phyloP scores from a whole-genome alignment of 1,284 basidiomycete genomes.

The Vanrija sp. region DNA sequence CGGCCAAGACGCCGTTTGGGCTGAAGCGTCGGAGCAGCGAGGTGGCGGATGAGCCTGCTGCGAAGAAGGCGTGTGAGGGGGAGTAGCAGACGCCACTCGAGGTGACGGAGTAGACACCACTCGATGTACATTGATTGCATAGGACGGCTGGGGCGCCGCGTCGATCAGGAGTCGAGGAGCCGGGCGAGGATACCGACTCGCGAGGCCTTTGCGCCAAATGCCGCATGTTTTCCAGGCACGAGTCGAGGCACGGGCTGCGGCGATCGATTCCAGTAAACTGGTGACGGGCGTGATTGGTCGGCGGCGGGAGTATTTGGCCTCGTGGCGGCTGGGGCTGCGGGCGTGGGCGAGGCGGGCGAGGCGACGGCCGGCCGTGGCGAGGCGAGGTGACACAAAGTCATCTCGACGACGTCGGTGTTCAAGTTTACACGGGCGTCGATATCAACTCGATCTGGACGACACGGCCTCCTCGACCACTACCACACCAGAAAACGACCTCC shows the following conservation, averaged over 20 bases:
- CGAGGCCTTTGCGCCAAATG: not conserved
- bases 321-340: no score
- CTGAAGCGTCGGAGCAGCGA: constrained; percentile 1
- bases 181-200: no score
- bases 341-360: no score
- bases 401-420: no score
- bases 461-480: not conserved
- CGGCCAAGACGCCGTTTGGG: not conserved
- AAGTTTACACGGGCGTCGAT: no score
- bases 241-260: not conserved
- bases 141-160: not conserved
- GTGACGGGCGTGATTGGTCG: not conserved
- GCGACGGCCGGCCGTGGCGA: no score
- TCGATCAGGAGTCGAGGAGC: not conserved
- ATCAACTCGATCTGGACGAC: not conserved
- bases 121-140: not conserved
- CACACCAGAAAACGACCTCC: no score
- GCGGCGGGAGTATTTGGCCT: not conserved
- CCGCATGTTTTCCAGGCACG: not conserved
- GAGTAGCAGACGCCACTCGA: no score
- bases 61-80: not conserved
- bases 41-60: constrained; percentile 1
- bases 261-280: not conserved
- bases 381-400: no score
- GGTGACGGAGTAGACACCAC: no score